Conservation (phyloP, 257 asterid species). For the Lithospermum erythrorhizon region DNA sequence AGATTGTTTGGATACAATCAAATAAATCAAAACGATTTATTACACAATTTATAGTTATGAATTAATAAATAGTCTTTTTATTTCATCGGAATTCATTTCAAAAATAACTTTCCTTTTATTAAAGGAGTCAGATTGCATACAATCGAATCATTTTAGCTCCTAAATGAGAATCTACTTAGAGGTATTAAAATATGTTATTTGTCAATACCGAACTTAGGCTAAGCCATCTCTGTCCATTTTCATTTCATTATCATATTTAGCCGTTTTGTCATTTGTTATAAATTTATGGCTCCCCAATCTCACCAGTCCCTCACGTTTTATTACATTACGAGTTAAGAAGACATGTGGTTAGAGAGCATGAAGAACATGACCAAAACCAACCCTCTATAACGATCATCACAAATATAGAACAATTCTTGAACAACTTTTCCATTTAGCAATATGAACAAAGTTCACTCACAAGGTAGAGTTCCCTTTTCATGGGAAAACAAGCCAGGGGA, state of each 20-base stretch:
- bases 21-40: no score
- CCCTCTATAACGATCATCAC: conserved; percentile 4
- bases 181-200: no score
- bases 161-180: no score
- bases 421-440: background rate
- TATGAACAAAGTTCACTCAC: conserved; percentile 34
- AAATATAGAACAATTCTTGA: background rate
- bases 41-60: no score
- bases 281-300: conserved; percentile 15
- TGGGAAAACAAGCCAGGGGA: conserved; percentile 64
- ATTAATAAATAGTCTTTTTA: no score
- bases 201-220: background rate
- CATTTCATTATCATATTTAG: conserved; percentile 10
- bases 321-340: conserved; percentile 27
- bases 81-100: no score
- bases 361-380: conserved; percentile 23
- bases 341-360: conserved; percentile 34
- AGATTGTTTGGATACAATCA: no score
- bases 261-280: conserved; percentile 8
- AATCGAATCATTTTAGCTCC: no score
- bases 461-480: conserved; percentile 51
- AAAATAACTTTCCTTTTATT: no score
- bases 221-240: conserved; percentile 13
- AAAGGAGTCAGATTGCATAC: no score
- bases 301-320: conserved; percentile 30